Conservation (phyloP, 1,284 basidiomycete species). For the Cerrena zonata region DNA sequence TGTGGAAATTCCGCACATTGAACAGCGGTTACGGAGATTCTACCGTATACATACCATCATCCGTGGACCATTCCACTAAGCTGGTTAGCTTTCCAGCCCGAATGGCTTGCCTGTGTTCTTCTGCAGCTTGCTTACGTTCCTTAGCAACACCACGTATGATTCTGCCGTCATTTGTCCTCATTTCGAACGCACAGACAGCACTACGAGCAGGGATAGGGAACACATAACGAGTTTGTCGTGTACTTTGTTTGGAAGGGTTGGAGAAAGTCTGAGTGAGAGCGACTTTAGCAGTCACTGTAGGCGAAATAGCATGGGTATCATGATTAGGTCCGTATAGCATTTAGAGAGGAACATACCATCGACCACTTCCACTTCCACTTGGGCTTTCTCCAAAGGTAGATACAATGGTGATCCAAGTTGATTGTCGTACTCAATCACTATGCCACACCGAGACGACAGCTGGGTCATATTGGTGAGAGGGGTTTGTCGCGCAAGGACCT, state of each 20-base stretch:
- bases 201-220: constrained; percentile 55
- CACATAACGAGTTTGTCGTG: constrained; percentile 44
- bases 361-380: neutral
- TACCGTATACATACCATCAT: constrained; percentile 43
- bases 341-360: neutral
- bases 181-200: constrained; percentile 45
- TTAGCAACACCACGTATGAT: constrained; percentile 42
- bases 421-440: neutral
- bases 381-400: constrained; percentile 1
- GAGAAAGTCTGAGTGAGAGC: constrained; percentile 43
- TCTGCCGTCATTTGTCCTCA: constrained; percentile 31
- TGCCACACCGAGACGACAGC: neutral
- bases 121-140: constrained; percentile 40
- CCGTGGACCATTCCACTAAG: constrained; percentile 43
- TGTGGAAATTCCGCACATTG: constrained; percentile 24
- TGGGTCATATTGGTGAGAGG: neutral
- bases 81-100: constrained; percentile 37
- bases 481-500: neutral
- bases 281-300: constrained; percentile 47
- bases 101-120: constrained; percentile 38
- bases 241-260: constrained; percentile 34
- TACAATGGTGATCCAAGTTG: neutral
- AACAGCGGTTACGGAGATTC: neutral
- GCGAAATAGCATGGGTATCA: neutral
- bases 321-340: neutral